Percentiles rank a stretch among this genome's conserved stretches.
Evolutionary conservation across 2,329 filamentous ascomycete genomes (phyloP).

Genomic region (Leptodontidium sp.): DNA sequence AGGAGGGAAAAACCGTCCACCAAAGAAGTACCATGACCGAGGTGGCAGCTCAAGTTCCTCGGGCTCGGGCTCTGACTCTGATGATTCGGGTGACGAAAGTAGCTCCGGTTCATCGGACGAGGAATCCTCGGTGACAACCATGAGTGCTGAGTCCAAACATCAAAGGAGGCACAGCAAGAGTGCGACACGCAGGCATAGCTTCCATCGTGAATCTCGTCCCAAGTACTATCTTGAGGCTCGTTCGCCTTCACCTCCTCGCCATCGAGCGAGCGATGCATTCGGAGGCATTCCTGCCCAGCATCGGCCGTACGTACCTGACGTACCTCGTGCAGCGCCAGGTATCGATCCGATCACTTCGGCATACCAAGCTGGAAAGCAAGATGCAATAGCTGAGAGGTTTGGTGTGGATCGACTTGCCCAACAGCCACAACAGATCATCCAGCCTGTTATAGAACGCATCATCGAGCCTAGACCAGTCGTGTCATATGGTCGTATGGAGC

Average conservation of each 20-base stretch:
- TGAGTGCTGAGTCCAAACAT: constrained; percentile 21
- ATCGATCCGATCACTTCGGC: constrained; percentile 37
- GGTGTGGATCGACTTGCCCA: constrained; percentile 29
- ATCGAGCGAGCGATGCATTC: constrained; percentile 23
- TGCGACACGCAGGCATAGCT: constrained; percentile 37
- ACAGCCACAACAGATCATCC: constrained; percentile 24
- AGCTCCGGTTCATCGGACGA: neutral
- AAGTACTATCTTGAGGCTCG: constrained; percentile 32
- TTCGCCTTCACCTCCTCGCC: constrained; percentile 33
- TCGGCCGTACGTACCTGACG: constrained; percentile 36
- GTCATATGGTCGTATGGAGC: constrained; percentile 26
- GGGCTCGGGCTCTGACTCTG: constrained; percentile 22
- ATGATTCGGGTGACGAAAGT: constrained; percentile 9
- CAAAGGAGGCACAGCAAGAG: constrained; percentile 27
- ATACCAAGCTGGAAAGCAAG: constrained; percentile 41
- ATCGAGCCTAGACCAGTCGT: constrained; percentile 28
- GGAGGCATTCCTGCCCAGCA: constrained; percentile 21
- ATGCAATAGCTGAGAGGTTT: constrained; percentile 40
- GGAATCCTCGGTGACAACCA: constrained; percentile 13
- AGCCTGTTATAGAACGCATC: constrained; percentile 26
- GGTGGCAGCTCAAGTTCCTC: constrained; percentile 8
- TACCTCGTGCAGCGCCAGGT: constrained; percentile 30
- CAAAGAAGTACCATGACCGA: constrained; percentile 17
- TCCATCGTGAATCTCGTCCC: constrained; percentile 22
- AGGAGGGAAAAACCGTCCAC: constrained; percentile 16